phyloP scores from a whole-genome alignment of 2,329 filamentous ascomycete species.

The Monilinia aucupariae region DNA sequence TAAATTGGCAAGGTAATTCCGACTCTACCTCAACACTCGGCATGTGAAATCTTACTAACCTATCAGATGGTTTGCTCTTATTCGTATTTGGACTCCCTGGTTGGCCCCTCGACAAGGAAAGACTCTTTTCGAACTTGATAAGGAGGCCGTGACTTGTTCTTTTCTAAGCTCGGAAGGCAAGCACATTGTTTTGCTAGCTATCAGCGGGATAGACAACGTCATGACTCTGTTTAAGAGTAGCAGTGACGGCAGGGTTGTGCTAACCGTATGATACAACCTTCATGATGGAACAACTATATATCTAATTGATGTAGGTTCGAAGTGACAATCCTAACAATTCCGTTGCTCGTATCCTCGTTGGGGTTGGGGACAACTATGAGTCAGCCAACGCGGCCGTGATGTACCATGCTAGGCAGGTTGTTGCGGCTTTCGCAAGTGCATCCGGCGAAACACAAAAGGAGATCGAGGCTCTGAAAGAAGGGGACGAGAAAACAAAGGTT shows the following conservation, averaged over 20 bases:
- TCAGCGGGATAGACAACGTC: conserved; percentile 69
- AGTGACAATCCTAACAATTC: conserved; percentile 60
- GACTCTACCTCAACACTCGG: neutral
- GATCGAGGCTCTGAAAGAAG: conserved; percentile 42
- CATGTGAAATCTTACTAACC: conserved; percentile 15
- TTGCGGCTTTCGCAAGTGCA: conserved; percentile 43
- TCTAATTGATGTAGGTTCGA: conserved; percentile 41
- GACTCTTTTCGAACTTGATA: conserved; percentile 59
- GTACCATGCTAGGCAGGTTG: conserved; percentile 74
- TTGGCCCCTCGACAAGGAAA: conserved; percentile 81
- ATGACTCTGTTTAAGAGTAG: conserved; percentile 64
- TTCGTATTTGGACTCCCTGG: conserved; percentile 79
- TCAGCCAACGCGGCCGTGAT: conserved; percentile 72
- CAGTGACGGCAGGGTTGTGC: conserved; percentile 57
- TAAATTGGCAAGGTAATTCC: conserved; percentile 32
- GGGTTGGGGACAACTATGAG: conserved; percentile 68
- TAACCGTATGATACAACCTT: conserved; percentile 47
- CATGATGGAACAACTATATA: neutral
- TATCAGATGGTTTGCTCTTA: conserved; percentile 70
- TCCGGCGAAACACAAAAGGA: conserved; percentile 44
- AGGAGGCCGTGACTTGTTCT: conserved; percentile 71
- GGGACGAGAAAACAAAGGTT: conserved; percentile 42
- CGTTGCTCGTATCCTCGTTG: conserved; percentile 59
- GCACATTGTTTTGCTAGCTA: conserved; percentile 70
- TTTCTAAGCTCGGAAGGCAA: conserved; percentile 69